phyloP scores from a whole-genome alignment of 2,329 filamentous ascomycete genomes.

The Hymenoscyphus repandus region DNA sequence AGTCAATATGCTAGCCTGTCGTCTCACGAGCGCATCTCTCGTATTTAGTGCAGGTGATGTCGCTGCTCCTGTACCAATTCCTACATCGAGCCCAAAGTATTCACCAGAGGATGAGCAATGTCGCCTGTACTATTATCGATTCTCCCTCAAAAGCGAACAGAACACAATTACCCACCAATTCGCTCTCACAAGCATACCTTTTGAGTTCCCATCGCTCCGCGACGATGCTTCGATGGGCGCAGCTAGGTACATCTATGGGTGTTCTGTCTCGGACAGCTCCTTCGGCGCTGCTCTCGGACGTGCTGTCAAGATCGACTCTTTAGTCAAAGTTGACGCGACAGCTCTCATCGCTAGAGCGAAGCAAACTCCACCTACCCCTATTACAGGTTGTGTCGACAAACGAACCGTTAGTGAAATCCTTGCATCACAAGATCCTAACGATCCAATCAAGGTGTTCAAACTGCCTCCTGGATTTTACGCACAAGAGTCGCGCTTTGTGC shows the following conservation, averaged over 20 bases:
- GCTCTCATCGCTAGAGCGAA: constrained; percentile 49
- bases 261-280: constrained; percentile 51
- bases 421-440: constrained; percentile 37
- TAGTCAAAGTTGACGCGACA: constrained; percentile 56
- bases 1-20: constrained; percentile 61
- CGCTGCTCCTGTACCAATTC: constrained; percentile 42
- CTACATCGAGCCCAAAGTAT: constrained; percentile 11
- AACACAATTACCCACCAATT: constrained; percentile 54
- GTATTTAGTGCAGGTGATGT: constrained; percentile 63
- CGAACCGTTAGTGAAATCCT: constrained; percentile 50
- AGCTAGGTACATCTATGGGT: constrained; percentile 62
- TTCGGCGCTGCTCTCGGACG: constrained; percentile 58
- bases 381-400: constrained; percentile 59
- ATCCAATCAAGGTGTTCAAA: constrained; percentile 56
- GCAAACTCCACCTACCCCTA: constrained; percentile 37
- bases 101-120: constrained; percentile 57
- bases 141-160: constrained; percentile 38
- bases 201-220: constrained; percentile 62
- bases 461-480: constrained; percentile 58
- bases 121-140: constrained; percentile 64
- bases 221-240: constrained; percentile 49
- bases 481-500: constrained; percentile 63
- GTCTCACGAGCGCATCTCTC: constrained; percentile 59
- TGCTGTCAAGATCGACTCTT: constrained; percentile 59
- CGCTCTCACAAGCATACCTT: constrained; percentile 57